phyloP scores from a whole-genome alignment of 768 basidiomycete genomes.

The Leccinum rimulosum region DNA sequence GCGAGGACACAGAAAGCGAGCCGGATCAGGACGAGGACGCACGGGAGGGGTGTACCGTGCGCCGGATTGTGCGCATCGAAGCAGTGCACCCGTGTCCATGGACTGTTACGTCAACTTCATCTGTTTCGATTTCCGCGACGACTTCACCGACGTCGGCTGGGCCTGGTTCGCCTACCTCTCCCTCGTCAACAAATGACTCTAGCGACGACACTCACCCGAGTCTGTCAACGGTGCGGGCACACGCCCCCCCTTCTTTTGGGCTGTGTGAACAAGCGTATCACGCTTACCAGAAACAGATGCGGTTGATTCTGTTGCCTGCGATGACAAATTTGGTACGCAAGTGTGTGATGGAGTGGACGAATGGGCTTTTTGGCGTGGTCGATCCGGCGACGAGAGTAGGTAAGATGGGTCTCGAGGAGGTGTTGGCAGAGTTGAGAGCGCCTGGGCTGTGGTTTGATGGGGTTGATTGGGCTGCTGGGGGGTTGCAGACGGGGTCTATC shows the following conservation, averaged over 20 bases:
- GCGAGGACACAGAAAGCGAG: slow-evolving; percentile 29
- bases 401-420: slow-evolving; percentile 60
- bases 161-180: slow-evolving; percentile 25
- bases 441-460: slow-evolving; percentile 71
- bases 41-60: slow-evolving; percentile 16
- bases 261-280: slow-evolving; percentile 66
- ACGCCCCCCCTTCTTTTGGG: slow-evolving; percentile 55
- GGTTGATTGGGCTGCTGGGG: slow-evolving; percentile 53
- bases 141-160: slow-evolving; percentile 22
- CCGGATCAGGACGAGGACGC: slow-evolving; percentile 25
- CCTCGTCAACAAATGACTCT: slow-evolving; percentile 13
- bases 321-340: slow-evolving; percentile 69
- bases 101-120: slow-evolving; percentile 33
- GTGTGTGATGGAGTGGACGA: slow-evolving; percentile 60
- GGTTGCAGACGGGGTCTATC: slow-evolving; percentile 26
- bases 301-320: slow-evolving; percentile 57
- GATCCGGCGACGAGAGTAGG: slow-evolving; percentile 58
- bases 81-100: slow-evolving; percentile 61
- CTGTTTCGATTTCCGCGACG: slow-evolving; percentile 7
- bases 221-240: slow-evolving; percentile 44
- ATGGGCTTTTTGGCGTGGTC: slow-evolving; percentile 34
- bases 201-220: slow-evolving; percentile 44
- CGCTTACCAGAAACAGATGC: slow-evolving; percentile 57
- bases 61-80: slow-evolving; percentile 21
- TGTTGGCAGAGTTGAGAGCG: slow-evolving; percentile 53